Conservation (phyloP, 1,139 yeast species). For the Magnusiomyces paraingens region DNA sequence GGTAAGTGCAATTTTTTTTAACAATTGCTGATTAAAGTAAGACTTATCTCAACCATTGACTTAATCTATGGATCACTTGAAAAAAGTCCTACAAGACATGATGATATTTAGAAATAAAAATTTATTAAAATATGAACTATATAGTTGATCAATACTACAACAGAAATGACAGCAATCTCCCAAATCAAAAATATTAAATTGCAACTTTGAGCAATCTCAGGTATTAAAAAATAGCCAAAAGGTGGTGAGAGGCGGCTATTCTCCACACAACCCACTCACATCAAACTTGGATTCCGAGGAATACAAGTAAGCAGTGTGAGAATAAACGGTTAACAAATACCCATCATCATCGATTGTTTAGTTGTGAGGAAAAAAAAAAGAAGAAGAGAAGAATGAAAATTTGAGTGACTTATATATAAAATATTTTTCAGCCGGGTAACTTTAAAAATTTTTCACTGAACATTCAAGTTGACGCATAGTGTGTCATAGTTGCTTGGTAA, state of each 20-base stretch:
- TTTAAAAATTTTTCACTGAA: neutral
- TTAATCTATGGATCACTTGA: neutral
- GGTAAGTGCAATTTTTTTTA: neutral
- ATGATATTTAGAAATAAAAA: neutral
- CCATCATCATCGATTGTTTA: slow-evolving; percentile 9
- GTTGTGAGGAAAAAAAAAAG: slow-evolving; percentile 8
- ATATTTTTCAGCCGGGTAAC: neutral
- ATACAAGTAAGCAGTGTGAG: neutral
- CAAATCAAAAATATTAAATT: neutral
- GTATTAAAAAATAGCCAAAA: slow-evolving; percentile 6
- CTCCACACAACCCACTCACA: slow-evolving; percentile 9
- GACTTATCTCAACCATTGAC: neutral
- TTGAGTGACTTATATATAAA: neutral
- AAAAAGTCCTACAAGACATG: neutral
- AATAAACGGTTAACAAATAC: slow-evolving; percentile 7
- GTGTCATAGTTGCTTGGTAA: too few relatives aligned
- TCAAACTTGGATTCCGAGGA: neutral
- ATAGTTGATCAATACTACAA: too few relatives aligned
- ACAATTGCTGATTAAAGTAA: neutral
- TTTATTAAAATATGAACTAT: too few relatives aligned
- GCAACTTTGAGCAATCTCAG: slow-evolving; percentile 5
- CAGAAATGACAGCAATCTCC: neutral
- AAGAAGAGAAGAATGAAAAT: neutral
- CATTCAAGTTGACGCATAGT: neutral
- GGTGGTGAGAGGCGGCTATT: slow-evolving; percentile 9